Base-by-base conservation (phyloP, 148 eudicot species). In the Chenopodium album region DNA sequence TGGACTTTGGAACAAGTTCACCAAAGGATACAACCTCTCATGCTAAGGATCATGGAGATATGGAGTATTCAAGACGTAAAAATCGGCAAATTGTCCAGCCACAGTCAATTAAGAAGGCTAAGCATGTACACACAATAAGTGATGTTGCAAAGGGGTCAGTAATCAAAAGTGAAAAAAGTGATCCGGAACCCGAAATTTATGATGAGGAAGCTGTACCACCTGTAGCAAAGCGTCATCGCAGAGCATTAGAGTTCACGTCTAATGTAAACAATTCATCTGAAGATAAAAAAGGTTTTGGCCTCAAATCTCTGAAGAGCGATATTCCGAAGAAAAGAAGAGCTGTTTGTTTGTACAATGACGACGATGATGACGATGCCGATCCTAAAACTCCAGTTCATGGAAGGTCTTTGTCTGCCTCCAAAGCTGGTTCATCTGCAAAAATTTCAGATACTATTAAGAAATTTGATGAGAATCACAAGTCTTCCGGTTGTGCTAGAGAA, bases 361-460 rank as follows among this genome's bases (percentile, higher is more conserved):
- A 91, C 34, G 91, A 89, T 69, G 89, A 89, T 69, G 92, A 87
- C 11, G 98, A 93, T 69, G 22, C 62, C 13, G 85, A 82, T 73
- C 94, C 94, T n/a, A 96, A 90, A 81, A 96, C 99, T 76, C 99
- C 99, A 23, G 85, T 96, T 75, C 99, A 94, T 84, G 97, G 93
- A 68, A 82, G 86, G 41, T 82, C 90, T 73, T 70, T 77, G 32
- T 44, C 86, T 80, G 78, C 85, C 4, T 44, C 71, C 71, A 90
- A 88, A 86, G 78, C 73, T 71, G 78, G 77, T 64, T 86, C 88
- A 76, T 73, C 87, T 84, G 77, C 85, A 56, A 68, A 65, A 16
- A 56, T 83, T 16, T 59, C 85, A 79, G 90, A 77, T 80, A 75
- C 87, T 54, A 41, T 20, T 9, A 88, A 80, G 80, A 87, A 86